These are phyloP conservation scores for Pulicaria dysenterica DNA, from an alignment of 129 eudicot species.

Conservation along the genomic window DNA sequence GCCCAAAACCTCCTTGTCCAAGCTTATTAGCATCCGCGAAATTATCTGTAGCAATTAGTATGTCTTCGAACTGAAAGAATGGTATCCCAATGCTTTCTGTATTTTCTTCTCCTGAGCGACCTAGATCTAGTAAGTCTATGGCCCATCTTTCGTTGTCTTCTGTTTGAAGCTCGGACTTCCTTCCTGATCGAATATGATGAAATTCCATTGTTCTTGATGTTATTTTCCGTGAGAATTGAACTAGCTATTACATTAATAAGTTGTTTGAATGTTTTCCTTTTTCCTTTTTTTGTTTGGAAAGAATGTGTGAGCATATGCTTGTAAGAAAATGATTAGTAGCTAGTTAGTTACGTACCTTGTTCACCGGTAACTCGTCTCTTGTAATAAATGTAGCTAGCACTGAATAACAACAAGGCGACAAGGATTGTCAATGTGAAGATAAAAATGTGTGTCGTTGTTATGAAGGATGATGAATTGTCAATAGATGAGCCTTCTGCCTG, in stretches of 20 bases:
- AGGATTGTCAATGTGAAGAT: not conserved
- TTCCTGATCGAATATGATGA: conserved; percentile 13
- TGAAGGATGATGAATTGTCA: not conserved
- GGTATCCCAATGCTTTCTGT: conserved; percentile 43
- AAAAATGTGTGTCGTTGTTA: not conserved
- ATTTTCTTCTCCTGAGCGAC: conserved; percentile 33
- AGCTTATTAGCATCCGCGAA: conserved; percentile 46
- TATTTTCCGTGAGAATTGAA: not conserved
- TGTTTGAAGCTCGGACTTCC: conserved; percentile 2
- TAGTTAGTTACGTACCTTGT: conserved; percentile 36
- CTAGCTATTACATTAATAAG: not conserved
- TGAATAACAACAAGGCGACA: conserved; percentile 17
- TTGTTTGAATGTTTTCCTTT: not conserved
- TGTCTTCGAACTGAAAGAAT: conserved; percentile 34
- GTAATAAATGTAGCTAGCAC: conserved; percentile 28
- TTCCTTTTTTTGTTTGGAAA: not conserved
- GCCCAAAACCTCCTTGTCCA: conserved; percentile 61
- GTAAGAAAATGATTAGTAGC: not conserved
- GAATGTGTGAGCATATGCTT: not conserved
- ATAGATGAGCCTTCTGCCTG: not conserved
- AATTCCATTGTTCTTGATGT: not conserved
- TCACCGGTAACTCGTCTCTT: conserved; percentile 16
- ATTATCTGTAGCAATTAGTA: conserved; percentile 44
- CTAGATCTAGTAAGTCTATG: conserved; percentile 25
- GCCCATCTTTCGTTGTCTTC: conserved; percentile 19